These are phyloP conservation scores for Plantago major DNA, from an alignment of 257 asterid species.

Conservation along the genomic window DNA sequence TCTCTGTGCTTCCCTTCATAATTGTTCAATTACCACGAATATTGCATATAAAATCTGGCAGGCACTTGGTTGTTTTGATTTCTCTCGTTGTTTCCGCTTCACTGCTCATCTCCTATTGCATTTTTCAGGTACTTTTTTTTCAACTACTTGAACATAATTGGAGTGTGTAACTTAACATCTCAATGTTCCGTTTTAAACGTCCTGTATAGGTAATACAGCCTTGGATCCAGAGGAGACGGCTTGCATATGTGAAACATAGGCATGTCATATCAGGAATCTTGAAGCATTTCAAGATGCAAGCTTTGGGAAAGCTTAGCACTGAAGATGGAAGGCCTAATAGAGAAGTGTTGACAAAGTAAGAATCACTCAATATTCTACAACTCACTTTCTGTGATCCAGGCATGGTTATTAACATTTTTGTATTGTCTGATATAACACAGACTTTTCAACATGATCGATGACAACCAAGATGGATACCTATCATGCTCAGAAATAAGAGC, in stretches of 20 bases:
- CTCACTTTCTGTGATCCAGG: neutral
- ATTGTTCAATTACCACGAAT: slow-evolving; percentile 74
- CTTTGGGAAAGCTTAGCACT: slow-evolving; percentile 61
- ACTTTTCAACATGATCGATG: slow-evolving; percentile 62
- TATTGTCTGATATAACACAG: slow-evolving; percentile 26
- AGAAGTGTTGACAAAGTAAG: slow-evolving; percentile 56
- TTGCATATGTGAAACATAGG: slow-evolving; percentile 67
- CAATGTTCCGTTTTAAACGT: slow-evolving; percentile 5
- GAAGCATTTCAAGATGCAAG: slow-evolving; percentile 53
- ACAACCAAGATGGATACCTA: slow-evolving; percentile 47
- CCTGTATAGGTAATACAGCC: slow-evolving; percentile 72
- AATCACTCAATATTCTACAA: neutral
- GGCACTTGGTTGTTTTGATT: slow-evolving; percentile 62
- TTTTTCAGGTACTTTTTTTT: slow-evolving; percentile 65
- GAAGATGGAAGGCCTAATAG: slow-evolving; percentile 56
- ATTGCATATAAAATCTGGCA: slow-evolving; percentile 52
- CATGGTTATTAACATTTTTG: neutral
- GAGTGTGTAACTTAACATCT: neutral
- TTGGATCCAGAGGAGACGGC: slow-evolving; percentile 71
- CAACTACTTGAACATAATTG: neutral
- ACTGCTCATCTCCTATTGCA: slow-evolving; percentile 64
- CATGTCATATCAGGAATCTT: slow-evolving; percentile 81
- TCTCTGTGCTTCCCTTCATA: slow-evolving; percentile 72
- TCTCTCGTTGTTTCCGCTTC: slow-evolving; percentile 58
- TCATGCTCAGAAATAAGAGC: slow-evolving; percentile 64